phyloP scores from a whole-genome alignment of 176 grass and related monocot species.

The Olyra latifolia region DNA sequence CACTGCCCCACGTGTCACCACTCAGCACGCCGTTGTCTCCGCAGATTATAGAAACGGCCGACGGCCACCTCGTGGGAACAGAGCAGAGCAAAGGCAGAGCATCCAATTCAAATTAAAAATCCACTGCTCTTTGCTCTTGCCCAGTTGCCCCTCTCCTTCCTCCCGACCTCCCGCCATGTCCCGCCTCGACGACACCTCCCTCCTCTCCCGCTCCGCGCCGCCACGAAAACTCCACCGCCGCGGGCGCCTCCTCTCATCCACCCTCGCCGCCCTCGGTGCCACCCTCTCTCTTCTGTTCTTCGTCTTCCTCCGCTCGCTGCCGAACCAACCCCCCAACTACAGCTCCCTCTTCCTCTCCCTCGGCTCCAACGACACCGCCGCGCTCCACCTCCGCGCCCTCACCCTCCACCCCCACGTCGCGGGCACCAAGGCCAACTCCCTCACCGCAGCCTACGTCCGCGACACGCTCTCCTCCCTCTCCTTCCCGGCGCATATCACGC shows the following conservation, averaged over 20 bases:
- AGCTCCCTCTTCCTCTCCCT: conserved; percentile 64
- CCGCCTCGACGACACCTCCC: conserved; percentile 32
- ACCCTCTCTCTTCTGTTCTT: conserved; percentile 15
- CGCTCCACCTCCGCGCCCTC: conserved; percentile 64
- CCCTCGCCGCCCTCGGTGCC: conserved; percentile 5
- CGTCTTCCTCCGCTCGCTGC: neutral
- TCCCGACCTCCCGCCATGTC: conserved; percentile 26
- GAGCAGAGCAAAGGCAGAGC: conserved; percentile 1
- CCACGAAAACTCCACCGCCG: neutral
- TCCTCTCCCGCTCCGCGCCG: conserved; percentile 10
- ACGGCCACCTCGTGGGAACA: neutral
- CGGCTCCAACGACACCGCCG: conserved; percentile 65
- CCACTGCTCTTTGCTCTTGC: neutral
- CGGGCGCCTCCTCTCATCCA: neutral
- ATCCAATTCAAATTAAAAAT: neutral
- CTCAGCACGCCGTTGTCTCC: neutral
- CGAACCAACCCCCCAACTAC: conserved; percentile 37
- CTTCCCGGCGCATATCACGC: conserved; percentile 51
- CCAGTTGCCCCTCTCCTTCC: no score
- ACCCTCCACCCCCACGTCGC: conserved; percentile 78
- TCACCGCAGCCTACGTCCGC: conserved; percentile 55
- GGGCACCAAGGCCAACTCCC: conserved; percentile 57
- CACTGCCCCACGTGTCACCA: neutral
- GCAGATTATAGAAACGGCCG: neutral
- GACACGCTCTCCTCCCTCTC: conserved; percentile 38